Evolutionary conservation across 106 monocot species (phyloP).

Genomic region (Dioscorea dumetorum): DNA sequence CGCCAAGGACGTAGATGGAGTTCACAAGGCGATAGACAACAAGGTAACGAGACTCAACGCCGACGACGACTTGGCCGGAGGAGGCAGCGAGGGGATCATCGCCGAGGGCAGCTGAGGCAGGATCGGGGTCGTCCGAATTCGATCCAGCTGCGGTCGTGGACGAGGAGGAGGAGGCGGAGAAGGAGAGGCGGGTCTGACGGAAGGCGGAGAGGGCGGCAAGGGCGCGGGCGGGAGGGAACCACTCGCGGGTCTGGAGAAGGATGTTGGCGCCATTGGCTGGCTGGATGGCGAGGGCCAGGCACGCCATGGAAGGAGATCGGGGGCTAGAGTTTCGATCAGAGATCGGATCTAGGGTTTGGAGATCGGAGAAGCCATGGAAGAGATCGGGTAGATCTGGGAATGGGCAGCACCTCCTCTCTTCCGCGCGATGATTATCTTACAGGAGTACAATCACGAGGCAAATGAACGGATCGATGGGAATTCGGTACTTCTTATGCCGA

Average conservation of each 20-base stretch:
- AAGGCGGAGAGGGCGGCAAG: constrained; percentile 69
- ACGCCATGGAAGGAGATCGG: constrained; percentile 51
- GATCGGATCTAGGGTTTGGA: neutral
- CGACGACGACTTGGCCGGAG: constrained; percentile 85
- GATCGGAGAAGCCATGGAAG: too few species aligned
- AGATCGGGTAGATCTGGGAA: too few species aligned
- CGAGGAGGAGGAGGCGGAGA: constrained; percentile 27
- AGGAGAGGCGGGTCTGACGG: constrained; percentile 69
- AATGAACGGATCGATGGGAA: too few species aligned
- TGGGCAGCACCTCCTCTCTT: too few species aligned
- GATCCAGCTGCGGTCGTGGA: neutral
- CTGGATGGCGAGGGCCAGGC: constrained; percentile 91
- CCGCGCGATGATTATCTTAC: too few species aligned
- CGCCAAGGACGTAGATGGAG: constrained; percentile 87
- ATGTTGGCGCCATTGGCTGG: constrained; percentile 80
- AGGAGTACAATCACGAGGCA: too few species aligned
- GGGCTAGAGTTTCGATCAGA: constrained; percentile 18
- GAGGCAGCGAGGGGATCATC: constrained; percentile 96
- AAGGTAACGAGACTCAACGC: constrained; percentile 81
- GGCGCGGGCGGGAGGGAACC: constrained; percentile 77
- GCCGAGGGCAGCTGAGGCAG: constrained; percentile 37
- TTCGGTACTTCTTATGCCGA: too few species aligned
- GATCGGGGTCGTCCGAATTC: neutral
- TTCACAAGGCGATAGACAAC: constrained; percentile 97
- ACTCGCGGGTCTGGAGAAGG: constrained; percentile 85